Conservation (phyloP, 495 filamentous ascomycete genomes). For the Parathielavia hyrcaniae region DNA sequence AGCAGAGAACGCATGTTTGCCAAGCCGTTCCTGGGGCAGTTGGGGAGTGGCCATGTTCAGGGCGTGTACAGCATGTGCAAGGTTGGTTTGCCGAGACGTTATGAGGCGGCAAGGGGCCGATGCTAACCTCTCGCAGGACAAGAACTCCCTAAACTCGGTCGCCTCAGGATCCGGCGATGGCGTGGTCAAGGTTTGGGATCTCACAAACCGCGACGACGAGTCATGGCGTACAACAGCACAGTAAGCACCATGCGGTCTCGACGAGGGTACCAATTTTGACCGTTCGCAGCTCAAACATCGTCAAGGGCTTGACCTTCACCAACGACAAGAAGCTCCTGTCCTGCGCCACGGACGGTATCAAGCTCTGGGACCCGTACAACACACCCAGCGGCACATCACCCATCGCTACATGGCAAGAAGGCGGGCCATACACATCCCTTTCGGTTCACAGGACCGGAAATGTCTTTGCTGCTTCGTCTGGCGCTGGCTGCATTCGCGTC, state of each 20-base stretch:
- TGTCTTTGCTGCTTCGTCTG: constrained; percentile 69
- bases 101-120: background rate
- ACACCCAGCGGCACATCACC: constrained; percentile 57
- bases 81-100: constrained; percentile 5
- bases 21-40: constrained; percentile 79
- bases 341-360: constrained; percentile 82
- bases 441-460: constrained; percentile 70
- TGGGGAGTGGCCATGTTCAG: constrained; percentile 89
- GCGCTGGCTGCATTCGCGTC: constrained; percentile 80
- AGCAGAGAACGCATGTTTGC: constrained; percentile 81
- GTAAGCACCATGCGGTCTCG: constrained; percentile 22
- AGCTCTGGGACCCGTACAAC: constrained; percentile 86
- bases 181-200: constrained; percentile 89
- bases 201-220: constrained; percentile 65
- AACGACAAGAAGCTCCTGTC: constrained; percentile 78
- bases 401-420: constrained; percentile 73
- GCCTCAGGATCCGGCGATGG: constrained; percentile 80
- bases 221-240: constrained; percentile 76
- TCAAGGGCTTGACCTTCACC: constrained; percentile 88
- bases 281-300: constrained; percentile 53
- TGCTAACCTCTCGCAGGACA: constrained; percentile 46
- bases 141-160: constrained; percentile 59
- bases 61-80: constrained; percentile 74
- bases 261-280: background rate
- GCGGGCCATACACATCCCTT: constrained; percentile 73